These are phyloP conservation scores for Coprinellus micaceus DNA, from an alignment of 768 basidiomycete genomes.

Conservation along the genomic window DNA sequence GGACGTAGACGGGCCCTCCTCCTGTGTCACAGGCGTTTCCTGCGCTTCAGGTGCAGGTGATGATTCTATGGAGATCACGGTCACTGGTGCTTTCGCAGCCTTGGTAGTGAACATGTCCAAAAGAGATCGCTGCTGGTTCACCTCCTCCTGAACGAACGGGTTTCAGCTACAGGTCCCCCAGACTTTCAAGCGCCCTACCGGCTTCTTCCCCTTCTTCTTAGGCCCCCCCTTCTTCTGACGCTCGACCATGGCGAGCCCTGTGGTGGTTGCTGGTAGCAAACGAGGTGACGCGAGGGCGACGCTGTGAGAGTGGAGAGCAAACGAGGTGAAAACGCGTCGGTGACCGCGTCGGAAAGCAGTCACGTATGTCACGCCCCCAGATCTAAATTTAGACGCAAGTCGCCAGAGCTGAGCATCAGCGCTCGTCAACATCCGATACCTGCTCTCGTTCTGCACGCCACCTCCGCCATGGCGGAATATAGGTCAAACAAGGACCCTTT, in stretches of 20 bases:
- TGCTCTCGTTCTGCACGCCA: no score
- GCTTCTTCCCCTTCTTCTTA: not conserved
- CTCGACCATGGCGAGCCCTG: not conserved
- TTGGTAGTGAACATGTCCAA: conserved; percentile 35
- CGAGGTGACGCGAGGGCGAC: not conserved
- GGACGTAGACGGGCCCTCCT: not conserved
- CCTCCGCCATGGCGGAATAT: not conserved
- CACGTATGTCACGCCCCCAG: not conserved
- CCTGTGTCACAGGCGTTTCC: not conserved
- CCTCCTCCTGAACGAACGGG: conserved; percentile 3
- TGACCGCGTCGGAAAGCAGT: conserved; percentile 1
- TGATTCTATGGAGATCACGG: not conserved
- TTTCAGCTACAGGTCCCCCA: not conserved
- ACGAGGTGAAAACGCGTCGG: not conserved
- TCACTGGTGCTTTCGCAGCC: not conserved
- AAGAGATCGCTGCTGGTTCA: conserved; percentile 37
- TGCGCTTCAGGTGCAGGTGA: not conserved
- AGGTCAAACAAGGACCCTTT: not conserved
- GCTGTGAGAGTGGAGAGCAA: not conserved
- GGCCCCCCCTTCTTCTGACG: not conserved
- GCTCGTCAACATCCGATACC: no score
- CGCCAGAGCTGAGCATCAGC: not conserved
- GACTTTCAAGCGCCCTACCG: not conserved
- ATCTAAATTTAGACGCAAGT: not conserved
- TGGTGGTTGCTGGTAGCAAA: no score